Conservation (phyloP, 768 basidiomycete genomes). For the Mrakia hoshinonis region DNA sequence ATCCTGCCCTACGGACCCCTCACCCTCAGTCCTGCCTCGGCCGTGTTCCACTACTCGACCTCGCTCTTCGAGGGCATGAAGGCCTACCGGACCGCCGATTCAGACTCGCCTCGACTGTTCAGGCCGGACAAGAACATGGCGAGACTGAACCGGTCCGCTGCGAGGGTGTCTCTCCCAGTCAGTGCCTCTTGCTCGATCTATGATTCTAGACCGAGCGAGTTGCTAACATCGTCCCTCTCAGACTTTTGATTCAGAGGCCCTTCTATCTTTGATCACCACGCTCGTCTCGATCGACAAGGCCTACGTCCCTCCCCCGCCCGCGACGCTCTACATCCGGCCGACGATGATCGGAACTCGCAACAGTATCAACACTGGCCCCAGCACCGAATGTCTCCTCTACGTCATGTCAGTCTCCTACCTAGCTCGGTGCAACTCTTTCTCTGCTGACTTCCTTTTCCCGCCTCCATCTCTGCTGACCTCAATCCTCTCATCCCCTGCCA, state of each 20-base stretch:
- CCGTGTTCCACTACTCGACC: conserved; percentile 45
- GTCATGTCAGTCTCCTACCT: conserved; percentile 29
- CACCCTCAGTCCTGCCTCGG: conserved; percentile 61
- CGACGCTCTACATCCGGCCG: conserved; percentile 26
- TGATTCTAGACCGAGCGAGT: neutral
- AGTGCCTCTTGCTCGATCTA: neutral
- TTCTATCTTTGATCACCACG: conserved; percentile 29
- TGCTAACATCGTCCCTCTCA: conserved; percentile 7
- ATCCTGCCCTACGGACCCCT: conserved; percentile 80
- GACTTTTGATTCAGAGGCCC: conserved; percentile 31
- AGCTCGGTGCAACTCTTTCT: neutral
- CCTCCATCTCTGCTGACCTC: neutral
- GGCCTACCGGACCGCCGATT: conserved; percentile 29
- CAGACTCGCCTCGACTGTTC: conserved; percentile 28
- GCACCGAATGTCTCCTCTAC: conserved; percentile 29
- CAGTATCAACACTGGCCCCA: conserved; percentile 29
- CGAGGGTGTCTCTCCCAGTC: conserved; percentile 31
- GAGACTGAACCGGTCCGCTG: conserved; percentile 31
- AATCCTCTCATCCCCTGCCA: neutral
- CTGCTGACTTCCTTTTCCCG: neutral
- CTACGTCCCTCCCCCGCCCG: conserved; percentile 32
- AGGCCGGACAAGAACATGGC: conserved; percentile 34
- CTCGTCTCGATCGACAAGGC: conserved; percentile 32
- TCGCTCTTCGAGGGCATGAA: conserved; percentile 33
- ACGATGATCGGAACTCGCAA: conserved; percentile 33